phyloP scores from a whole-genome alignment of 2,329 filamentous ascomycete genomes.

The Aspergillus ibericus region DNA sequence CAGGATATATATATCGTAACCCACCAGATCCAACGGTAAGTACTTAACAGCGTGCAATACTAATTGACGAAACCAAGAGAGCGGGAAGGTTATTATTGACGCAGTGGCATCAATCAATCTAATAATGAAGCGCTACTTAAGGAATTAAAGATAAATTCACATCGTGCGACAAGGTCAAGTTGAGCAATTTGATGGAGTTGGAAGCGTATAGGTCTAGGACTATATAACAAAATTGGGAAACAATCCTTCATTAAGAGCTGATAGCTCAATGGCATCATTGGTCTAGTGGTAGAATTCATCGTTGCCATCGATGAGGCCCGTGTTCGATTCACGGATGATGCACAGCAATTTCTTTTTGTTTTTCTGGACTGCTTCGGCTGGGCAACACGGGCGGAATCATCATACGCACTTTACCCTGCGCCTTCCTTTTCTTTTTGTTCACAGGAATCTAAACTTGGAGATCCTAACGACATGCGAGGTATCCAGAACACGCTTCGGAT shows the following conservation, averaged over 20 bases:
- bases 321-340: slow-evolving; percentile 51
- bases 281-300: slow-evolving; percentile 49
- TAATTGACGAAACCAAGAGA: neutral
- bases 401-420: neutral
- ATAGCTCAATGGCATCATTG: slow-evolving; percentile 37
- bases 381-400: neutral
- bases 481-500: too few relatives aligned
- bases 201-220: too few relatives aligned
- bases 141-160: neutral
- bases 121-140: too few relatives aligned
- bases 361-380: too few relatives aligned
- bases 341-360: slow-evolving; percentile 27
- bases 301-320: slow-evolving; percentile 50
- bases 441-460: too few relatives aligned
- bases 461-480: too few relatives aligned
- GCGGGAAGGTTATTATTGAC: too few relatives aligned
- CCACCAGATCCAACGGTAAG: too few relatives aligned
- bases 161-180: neutral
- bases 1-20: too few relatives aligned
- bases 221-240: neutral
- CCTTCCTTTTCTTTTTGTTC: neutral
- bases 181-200: neutral
- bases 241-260: neutral
- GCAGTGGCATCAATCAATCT: too few relatives aligned
- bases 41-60: too few relatives aligned